Evolutionary conservation across 805 yeast species (phyloP).

Genomic region (Lachancea thermotolerans): DNA sequence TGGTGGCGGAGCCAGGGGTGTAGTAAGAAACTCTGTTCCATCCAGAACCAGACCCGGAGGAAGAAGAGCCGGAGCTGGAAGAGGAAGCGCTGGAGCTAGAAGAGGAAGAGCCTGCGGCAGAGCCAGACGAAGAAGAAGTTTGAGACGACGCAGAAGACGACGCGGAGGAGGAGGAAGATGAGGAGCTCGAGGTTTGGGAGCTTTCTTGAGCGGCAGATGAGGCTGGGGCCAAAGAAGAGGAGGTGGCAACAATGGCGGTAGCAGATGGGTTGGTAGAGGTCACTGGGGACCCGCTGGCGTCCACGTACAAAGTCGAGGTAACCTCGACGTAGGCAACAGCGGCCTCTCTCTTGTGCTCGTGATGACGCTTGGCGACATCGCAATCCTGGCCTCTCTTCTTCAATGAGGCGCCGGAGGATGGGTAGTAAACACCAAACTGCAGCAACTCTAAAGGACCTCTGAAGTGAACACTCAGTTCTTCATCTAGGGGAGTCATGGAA

Average conservation of each 20-base stretch:
- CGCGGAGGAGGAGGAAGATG: too few relatives aligned
- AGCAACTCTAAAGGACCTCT: constrained; percentile 64
- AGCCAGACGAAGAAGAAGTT: constrained; percentile 10
- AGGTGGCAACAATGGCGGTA: constrained; percentile 12
- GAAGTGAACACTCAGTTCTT: constrained; percentile 67
- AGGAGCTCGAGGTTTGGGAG: too few relatives aligned
- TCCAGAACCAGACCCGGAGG: constrained; percentile 40
- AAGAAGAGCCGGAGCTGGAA: constrained; percentile 33
- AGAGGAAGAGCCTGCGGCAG: constrained; percentile 27
- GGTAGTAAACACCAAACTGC: constrained; percentile 83
- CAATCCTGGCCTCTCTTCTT: constrained; percentile 38
- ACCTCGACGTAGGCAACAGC: constrained; percentile 63
- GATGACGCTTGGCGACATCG: constrained; percentile 35
- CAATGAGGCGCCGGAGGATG: constrained; percentile 39
- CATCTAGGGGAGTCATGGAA: constrained; percentile 56
- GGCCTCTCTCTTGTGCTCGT: constrained; percentile 49
- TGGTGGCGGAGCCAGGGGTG: constrained; percentile 62
- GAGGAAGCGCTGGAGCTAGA: constrained; percentile 27
- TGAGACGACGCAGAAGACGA: constrained; percentile 10
- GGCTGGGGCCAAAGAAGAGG: constrained; percentile 23
- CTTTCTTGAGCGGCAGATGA: neutral
- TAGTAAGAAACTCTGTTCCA: constrained; percentile 79
- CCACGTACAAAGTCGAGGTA: constrained; percentile 71
- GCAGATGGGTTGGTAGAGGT: constrained; percentile 25
- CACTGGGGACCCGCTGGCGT: constrained; percentile 42